phyloP scores from a whole-genome alignment of 768 basidiomycete genomes.

The Pleurotus giganteus region DNA sequence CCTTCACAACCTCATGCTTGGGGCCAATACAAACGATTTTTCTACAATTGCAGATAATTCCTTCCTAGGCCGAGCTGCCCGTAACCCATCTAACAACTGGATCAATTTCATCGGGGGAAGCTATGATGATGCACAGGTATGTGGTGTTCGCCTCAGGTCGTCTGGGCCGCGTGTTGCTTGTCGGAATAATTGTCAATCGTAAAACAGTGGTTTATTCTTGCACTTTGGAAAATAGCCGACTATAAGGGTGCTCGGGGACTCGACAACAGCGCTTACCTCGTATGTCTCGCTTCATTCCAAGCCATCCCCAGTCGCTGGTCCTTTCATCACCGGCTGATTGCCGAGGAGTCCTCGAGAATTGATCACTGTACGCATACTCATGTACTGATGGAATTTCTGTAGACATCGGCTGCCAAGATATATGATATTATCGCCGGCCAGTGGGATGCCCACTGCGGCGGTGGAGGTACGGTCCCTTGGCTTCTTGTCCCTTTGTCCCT shows the following conservation, averaged over 20 bases:
- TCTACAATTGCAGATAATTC: slow-evolving; percentile 40
- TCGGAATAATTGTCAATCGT: not conserved
- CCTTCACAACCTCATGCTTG: slow-evolving; percentile 57
- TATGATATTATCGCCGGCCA: slow-evolving; percentile 51
- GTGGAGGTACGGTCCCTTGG: slow-evolving; percentile 38
- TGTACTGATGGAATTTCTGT: not conserved
- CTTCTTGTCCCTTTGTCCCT: too few relatives aligned
- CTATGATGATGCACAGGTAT: slow-evolving; percentile 51
- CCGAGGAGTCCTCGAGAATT: not conserved
- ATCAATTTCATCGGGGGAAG: slow-evolving; percentile 39
- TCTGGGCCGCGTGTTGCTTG: too few relatives aligned
- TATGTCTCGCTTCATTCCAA: slow-evolving; percentile 15
- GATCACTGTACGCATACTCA: not conserved
- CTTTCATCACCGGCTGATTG: slow-evolving; percentile 1
- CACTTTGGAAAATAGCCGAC: slow-evolving; percentile 57
- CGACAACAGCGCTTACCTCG: slow-evolving; percentile 26
- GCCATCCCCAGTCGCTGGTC: not conserved
- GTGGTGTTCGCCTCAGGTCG: not conserved
- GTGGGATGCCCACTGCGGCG: slow-evolving; percentile 51
- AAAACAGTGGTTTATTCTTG: slow-evolving; percentile 52
- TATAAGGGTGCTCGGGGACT: slow-evolving; percentile 42
- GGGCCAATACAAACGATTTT: slow-evolving; percentile 40
- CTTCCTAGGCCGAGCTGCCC: slow-evolving; percentile 42
- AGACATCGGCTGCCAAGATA: slow-evolving; percentile 39
- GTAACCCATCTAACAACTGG: slow-evolving; percentile 42